These are phyloP conservation scores for Tinospora cordifolia DNA, from an alignment of 164 flowering plant genomes.

Conservation along the genomic window DNA sequence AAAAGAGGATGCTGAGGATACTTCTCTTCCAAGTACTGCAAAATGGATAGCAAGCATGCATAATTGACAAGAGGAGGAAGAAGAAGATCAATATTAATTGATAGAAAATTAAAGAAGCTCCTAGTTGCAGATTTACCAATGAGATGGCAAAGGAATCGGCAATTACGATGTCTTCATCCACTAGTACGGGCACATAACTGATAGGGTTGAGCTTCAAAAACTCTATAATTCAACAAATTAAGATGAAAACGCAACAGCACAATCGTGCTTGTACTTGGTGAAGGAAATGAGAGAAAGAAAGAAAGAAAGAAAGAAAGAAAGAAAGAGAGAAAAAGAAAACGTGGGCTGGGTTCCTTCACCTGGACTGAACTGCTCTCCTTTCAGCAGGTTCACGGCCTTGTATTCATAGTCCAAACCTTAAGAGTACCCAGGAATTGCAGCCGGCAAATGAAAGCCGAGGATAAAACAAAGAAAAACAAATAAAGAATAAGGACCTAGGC, in stretches of 20 bases:
- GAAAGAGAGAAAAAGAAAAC: too few species aligned
- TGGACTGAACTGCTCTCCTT: slow-evolving; percentile 67
- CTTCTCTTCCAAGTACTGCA: slow-evolving; percentile 62
- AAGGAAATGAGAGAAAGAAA: too few species aligned
- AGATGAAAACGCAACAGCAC: too few species aligned
- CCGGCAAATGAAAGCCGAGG: background rate
- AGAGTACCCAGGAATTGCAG: too few species aligned
- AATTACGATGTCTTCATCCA: slow-evolving; percentile 60
- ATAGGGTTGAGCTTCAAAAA: too few species aligned
- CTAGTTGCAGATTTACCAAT: too few species aligned
- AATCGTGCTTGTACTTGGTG: too few species aligned
- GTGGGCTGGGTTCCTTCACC: slow-evolving; percentile 22
- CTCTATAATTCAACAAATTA: slow-evolving; percentile 45
- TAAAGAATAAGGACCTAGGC: too few species aligned
- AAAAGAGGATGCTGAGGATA: slow-evolving; percentile 70
- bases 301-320: too few species aligned
- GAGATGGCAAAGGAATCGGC: slow-evolving; percentile 81
- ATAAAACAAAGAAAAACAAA: background rate
- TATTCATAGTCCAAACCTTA: slow-evolving; percentile 48
- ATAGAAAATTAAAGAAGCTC: background rate
- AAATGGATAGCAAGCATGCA: background rate
- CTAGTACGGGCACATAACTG: too few species aligned
- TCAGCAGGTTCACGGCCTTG: slow-evolving; percentile 58
- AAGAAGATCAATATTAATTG: background rate
- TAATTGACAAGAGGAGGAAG: background rate